phyloP scores from a whole-genome alignment of 176 grass and related monocot species.

The Oryza punctata region DNA sequence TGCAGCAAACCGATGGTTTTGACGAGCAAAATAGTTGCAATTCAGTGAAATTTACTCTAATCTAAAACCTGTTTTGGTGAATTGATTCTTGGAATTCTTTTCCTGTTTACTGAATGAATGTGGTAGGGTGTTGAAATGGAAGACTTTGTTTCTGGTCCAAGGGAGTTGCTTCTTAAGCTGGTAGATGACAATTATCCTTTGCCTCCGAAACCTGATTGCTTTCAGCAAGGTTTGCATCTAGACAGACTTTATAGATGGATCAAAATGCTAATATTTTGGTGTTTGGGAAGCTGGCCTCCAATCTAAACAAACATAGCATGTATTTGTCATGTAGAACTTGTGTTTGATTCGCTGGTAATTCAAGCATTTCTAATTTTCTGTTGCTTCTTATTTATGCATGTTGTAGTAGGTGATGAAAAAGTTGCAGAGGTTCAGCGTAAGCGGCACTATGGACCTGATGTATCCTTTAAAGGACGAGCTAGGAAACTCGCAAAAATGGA shows the following conservation, averaged over 20 bases:
- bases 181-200: slow-evolving; percentile 96
- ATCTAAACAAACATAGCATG: not conserved
- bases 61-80: slow-evolving; percentile 3
- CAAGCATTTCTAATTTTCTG: not conserved
- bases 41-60: not conserved
- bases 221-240: slow-evolving; percentile 45
- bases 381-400: slow-evolving; percentile 6
- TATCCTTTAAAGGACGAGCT: slow-evolving; percentile 70
- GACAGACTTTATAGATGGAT: slow-evolving; percentile 18
- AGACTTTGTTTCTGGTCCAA: slow-evolving; percentile 93
- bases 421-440: slow-evolving; percentile 68
- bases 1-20: not conserved
- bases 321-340: not conserved
- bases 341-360: not conserved
- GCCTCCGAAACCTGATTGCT: slow-evolving; percentile 67
- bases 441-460: slow-evolving; percentile 63
- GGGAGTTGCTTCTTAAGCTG: slow-evolving; percentile 94
- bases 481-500: slow-evolving; percentile 77
- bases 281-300: slow-evolving; percentile 1
- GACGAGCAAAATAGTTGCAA: not conserved
- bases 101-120: slow-evolving; percentile 19
- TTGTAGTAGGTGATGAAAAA: slow-evolving; percentile 71
- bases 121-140: slow-evolving; percentile 88
- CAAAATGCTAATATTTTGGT: not conserved
- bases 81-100: not conserved